Evolutionary conservation across 2,329 filamentous ascomycete species (phyloP).

Genomic region (Stachybotrys chlorohalonatus): DNA sequence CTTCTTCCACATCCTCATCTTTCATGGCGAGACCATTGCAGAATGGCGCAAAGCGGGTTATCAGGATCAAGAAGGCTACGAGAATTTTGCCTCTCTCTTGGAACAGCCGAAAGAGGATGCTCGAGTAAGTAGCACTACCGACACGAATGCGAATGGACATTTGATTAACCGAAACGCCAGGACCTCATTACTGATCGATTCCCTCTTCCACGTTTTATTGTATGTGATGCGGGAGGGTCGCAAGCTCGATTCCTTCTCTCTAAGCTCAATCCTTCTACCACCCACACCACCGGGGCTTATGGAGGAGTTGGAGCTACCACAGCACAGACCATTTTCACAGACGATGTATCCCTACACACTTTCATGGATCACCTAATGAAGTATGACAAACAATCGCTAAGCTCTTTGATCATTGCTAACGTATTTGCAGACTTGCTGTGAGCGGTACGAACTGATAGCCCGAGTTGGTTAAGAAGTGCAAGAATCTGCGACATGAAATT

Average conservation of each 20-base stretch:
- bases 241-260: slow-evolving; percentile 95
- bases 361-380: slow-evolving; percentile 99
- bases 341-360: slow-evolving; percentile 94
- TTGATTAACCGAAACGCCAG: slow-evolving; percentile 29
- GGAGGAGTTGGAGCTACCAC: slow-evolving; percentile 78
- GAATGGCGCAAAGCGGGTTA: slow-evolving; percentile 98
- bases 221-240: slow-evolving; percentile 96
- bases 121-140: slow-evolving; percentile 49
- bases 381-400: slow-evolving; percentile 37
- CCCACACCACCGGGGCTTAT: slow-evolving; percentile 87
- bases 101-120: slow-evolving; percentile 96
- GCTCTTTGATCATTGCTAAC: slow-evolving; percentile 2
- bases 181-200: slow-evolving; percentile 96
- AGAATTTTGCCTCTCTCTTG: slow-evolving; percentile 82
- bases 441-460: slow-evolving; percentile 48
- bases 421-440: slow-evolving; percentile 42
- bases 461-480: neutral
- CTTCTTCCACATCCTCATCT: slow-evolving; percentile 99
- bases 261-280: slow-evolving; percentile 95
- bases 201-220: slow-evolving; percentile 95
- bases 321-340: slow-evolving; percentile 97
- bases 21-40: slow-evolving; percentile 95
- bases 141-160: slow-evolving; percentile 10
- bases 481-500: no score
- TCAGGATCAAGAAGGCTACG: slow-evolving; percentile 95